Evolutionary conservation across 192 early-diverging fungal species (phyloP).

Genomic region (Nowakowskiella sp.): DNA sequence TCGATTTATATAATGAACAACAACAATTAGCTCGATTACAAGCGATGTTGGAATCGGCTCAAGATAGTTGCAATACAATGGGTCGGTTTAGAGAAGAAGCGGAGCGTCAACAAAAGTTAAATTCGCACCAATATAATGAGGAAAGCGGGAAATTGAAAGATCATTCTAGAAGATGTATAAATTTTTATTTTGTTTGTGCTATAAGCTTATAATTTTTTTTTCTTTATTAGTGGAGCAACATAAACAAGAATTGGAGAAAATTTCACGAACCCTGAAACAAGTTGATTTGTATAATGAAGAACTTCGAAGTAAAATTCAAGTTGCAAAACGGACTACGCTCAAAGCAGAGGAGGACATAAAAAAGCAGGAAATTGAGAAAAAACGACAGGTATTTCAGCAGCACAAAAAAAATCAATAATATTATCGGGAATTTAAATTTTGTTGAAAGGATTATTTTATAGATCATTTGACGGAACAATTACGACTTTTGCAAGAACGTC

Average conservation of each 20-base stretch:
- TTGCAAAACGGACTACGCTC: conserved; percentile 50
- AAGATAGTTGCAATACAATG: conserved; percentile 40
- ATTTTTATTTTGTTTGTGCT: neutral
- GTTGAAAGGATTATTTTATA: conserved; percentile 49
- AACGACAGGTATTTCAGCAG: conserved; percentile 38
- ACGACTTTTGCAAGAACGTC: conserved; percentile 41
- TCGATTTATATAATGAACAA: conserved; percentile 47
- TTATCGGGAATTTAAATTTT: neutral
- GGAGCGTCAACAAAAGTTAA: conserved; percentile 31
- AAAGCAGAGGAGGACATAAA: conserved; percentile 56
- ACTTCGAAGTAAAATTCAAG: conserved; percentile 40
- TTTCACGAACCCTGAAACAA: conserved; percentile 49
- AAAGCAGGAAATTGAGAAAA: conserved; percentile 52
- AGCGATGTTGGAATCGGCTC: conserved; percentile 38
- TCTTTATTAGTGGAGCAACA: conserved; percentile 43
- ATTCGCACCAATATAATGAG: conserved; percentile 34
- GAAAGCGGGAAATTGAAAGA: conserved; percentile 31
- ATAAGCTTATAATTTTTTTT: neutral
- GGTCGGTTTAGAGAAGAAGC: conserved; percentile 41
- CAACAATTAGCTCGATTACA: conserved; percentile 51
- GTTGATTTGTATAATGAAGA: conserved; percentile 57
- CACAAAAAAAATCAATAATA: conserved; percentile 4
- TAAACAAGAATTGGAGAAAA: conserved; percentile 49
- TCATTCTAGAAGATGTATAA: conserved; percentile 35
- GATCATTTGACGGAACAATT: conserved; percentile 50